Conservation (phyloP, 2,329 filamentous ascomycete species). For the Stromatinia cepivora region DNA sequence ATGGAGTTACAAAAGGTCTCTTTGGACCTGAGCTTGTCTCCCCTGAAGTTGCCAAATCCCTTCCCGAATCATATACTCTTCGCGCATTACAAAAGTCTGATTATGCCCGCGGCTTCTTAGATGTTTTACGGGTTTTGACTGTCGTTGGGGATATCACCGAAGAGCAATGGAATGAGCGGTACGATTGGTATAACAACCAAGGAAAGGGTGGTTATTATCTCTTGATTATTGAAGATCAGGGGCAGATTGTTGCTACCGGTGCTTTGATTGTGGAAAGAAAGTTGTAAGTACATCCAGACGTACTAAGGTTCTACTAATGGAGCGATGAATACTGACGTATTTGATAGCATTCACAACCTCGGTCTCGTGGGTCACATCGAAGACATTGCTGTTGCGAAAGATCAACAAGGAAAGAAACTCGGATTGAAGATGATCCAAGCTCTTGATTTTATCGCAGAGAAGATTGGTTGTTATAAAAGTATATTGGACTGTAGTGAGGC, state of each 20-base stretch:
- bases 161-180: conserved; percentile 74
- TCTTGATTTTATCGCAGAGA: conserved; percentile 81
- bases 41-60: conserved; percentile 65
- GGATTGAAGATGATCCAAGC: conserved; percentile 92
- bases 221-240: conserved; percentile 72
- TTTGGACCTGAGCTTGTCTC: conserved; percentile 79
- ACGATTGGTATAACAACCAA: conserved; percentile 72
- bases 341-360: conserved; percentile 69
- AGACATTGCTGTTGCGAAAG: conserved; percentile 92
- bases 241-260: conserved; percentile 80
- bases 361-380: conserved; percentile 93
- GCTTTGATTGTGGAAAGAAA: conserved; percentile 91
- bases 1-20: conserved; percentile 55
- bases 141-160: conserved; percentile 85
- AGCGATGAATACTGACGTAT: conserved; percentile 26
- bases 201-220: conserved; percentile 76
- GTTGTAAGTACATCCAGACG: conserved; percentile 60
- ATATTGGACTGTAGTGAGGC: conserved; percentile 95
- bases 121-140: conserved; percentile 87
- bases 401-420: conserved; percentile 96
- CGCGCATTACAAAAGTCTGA: conserved; percentile 78
- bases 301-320: not conserved
- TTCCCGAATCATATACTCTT: conserved; percentile 80
- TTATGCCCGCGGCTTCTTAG: conserved; percentile 80
- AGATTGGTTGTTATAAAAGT: conserved; percentile 94